A percentile compares a stretch with the other conserved stretches of the same genome.
These are phyloP conservation scores for Vaccinium myrtillus DNA, from an alignment of 148 eudicot genomes.

Conservation along the genomic window DNA sequence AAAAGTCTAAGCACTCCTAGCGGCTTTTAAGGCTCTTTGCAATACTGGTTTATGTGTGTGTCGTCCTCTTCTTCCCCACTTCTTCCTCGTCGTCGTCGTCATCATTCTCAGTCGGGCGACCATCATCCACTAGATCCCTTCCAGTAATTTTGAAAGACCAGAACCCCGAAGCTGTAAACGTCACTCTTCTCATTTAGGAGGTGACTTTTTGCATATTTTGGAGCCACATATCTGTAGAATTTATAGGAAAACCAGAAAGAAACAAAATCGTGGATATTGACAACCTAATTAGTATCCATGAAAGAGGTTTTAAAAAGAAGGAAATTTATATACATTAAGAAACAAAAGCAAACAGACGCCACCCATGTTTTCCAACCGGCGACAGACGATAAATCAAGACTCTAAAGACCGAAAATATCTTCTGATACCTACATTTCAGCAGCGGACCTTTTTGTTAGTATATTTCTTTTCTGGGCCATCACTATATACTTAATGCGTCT, in stretches of 20 bases:
- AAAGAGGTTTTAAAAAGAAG: not conserved
- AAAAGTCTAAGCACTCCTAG: too few species aligned
- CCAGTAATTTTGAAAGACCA: conserved; percentile 83
- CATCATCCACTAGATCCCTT: conserved; percentile 93
- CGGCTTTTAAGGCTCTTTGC: too few species aligned
- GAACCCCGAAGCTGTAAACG: conserved; percentile 36
- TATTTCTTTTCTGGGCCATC: conserved; percentile 19
- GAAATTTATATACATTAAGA: not conserved
- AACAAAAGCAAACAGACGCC: too few species aligned
- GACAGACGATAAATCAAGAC: too few species aligned
- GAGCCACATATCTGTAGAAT: conserved; percentile 75
- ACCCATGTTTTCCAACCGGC: too few species aligned
- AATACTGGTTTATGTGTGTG: too few species aligned
- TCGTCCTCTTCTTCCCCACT: too few species aligned
- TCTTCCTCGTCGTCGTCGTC: too few species aligned
- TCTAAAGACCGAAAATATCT: too few species aligned
- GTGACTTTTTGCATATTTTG: conserved; percentile 73
- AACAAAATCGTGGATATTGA: too few species aligned
- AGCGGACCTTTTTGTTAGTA: not conserved
- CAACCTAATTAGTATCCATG: not conserved
- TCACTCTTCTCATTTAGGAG: too few species aligned
- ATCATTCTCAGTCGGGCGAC: conserved; percentile 50
- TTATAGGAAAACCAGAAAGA: not conserved
- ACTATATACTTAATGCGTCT: conserved; percentile 9
- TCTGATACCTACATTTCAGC: too few species aligned